A percentile compares a stretch with the other conserved stretches of the same genome.
Conservation (phyloP, 495 filamentous ascomycete genomes). For the Astrothelium macrocarpum region DNA sequence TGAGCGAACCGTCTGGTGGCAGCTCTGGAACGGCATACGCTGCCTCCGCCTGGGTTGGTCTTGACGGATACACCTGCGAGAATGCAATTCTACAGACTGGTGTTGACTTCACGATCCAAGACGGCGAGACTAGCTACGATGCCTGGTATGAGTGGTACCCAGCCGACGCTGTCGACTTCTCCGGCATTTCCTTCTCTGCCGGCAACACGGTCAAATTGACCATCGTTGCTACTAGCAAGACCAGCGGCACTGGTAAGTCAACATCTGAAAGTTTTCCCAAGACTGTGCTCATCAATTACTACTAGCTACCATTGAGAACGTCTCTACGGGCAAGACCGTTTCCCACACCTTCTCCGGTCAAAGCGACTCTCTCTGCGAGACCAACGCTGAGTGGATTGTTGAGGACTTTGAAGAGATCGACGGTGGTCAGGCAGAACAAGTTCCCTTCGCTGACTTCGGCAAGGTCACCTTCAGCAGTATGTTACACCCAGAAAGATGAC, state of each 20-base stretch:
- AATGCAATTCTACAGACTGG: constrained; percentile 53
- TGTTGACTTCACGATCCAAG: constrained; percentile 43
- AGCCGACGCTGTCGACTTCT: constrained; percentile 46
- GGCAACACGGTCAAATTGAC: constrained; percentile 50
- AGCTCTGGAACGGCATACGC: constrained; percentile 34
- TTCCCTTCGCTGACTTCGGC: constrained; percentile 41
- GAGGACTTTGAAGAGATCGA: constrained; percentile 49
- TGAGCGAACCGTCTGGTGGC: constrained; percentile 32
- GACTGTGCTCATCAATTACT: neutral
- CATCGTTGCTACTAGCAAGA: constrained; percentile 39
- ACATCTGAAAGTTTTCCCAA: neutral
- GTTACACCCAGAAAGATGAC: constrained; percentile 1
- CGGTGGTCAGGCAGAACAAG: constrained; percentile 25
- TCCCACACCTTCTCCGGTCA: constrained; percentile 39
- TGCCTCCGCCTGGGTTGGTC: constrained; percentile 54
- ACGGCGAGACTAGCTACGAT: constrained; percentile 35
- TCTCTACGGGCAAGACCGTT: constrained; percentile 44
- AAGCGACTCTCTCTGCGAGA: constrained; percentile 28
- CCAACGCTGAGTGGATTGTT: constrained; percentile 57
- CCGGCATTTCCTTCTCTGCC: constrained; percentile 39
- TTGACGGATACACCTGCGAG: constrained; percentile 50
- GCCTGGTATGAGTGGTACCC: constrained; percentile 63
- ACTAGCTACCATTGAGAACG: constrained; percentile 42
- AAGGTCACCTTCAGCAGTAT: constrained; percentile 18
- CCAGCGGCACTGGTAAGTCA: constrained; percentile 36